Conservation (phyloP, 805 yeast species). For the Scheffersomyces coipomensis region DNA sequence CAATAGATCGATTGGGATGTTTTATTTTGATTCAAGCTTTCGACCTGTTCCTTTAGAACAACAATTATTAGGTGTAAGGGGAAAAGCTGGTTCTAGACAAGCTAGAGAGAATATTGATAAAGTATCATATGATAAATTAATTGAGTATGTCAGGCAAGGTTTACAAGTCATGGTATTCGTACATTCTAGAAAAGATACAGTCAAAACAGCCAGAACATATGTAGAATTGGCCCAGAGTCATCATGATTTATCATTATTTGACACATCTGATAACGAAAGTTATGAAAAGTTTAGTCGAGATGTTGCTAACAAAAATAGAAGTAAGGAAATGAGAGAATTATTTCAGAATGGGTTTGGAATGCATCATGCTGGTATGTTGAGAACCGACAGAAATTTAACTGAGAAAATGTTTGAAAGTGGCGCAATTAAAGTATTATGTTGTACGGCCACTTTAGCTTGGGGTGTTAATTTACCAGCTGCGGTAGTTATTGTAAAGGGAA, state of each 20-base stretch:
- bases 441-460: conserved; percentile 99
- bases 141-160: conserved; percentile 64
- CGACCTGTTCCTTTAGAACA: conserved; percentile 94
- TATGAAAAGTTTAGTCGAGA: conserved; percentile 58
- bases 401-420: conserved; percentile 87
- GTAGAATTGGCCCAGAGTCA: conserved; percentile 64
- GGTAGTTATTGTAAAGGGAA: conserved; percentile 93
- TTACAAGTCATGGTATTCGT: conserved; percentile 96
- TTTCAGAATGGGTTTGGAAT: conserved; percentile 83
- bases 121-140: conserved; percentile 72
- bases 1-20: conserved; percentile 86
- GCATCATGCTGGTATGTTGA: conserved; percentile 96
- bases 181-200: conserved; percentile 91
- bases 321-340: conserved; percentile 77
- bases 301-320: conserved; percentile 62
- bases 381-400: conserved; percentile 85
- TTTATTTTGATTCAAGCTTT: conserved; percentile 89
- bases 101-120: conserved; percentile 72
- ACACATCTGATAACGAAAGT: conserved; percentile 45
- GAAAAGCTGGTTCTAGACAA: conserved; percentile 76
- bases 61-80: conserved; percentile 80
- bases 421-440: conserved; percentile 82
- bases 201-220: conserved; percentile 73
- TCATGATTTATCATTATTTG: conserved; percentile 58
- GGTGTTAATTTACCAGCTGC: conserved; percentile 99